A percentile compares a stretch with the other conserved stretches of the same genome.
Conservation (phyloP, 805 yeast genomes). For the Wickerhamiella australiensis region DNA sequence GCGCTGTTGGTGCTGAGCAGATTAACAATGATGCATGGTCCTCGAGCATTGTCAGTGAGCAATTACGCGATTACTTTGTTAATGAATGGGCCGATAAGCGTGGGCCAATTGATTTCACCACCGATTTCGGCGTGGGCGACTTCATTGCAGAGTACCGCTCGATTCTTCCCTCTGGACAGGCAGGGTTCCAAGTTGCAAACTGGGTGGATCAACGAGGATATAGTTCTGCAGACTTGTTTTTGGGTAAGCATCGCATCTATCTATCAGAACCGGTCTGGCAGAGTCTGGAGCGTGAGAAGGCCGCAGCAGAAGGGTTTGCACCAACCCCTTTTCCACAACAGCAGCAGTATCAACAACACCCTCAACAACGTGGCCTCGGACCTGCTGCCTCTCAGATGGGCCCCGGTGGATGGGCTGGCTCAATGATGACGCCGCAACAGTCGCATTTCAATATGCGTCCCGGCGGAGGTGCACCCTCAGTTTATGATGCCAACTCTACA, state of each 20-base stretch:
- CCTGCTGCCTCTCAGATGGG: slow-evolving; percentile 5
- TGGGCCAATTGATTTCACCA: slow-evolving; percentile 29
- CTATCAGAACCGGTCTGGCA: slow-evolving; percentile 31
- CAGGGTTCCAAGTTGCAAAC: slow-evolving; percentile 22
- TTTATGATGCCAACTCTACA: neutral
- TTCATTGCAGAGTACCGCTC: slow-evolving; percentile 28
- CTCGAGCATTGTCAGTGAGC: slow-evolving; percentile 28
- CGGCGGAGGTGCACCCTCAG: neutral
- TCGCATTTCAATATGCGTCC: neutral
- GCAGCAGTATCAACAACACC: slow-evolving; percentile 11
- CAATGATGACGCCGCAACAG: neutral
- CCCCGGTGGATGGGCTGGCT: neutral
- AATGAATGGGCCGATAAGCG: slow-evolving; percentile 32
- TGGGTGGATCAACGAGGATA: slow-evolving; percentile 30
- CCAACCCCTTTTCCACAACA: slow-evolving; percentile 9
- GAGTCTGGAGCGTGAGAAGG: slow-evolving; percentile 26
- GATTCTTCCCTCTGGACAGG: slow-evolving; percentile 23
- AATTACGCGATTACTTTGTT: slow-evolving; percentile 28
- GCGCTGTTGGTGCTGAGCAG: slow-evolving; percentile 22
- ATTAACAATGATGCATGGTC: slow-evolving; percentile 27
- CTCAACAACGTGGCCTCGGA: slow-evolving; percentile 4
- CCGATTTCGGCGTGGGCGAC: slow-evolving; percentile 32
- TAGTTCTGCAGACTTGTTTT: slow-evolving; percentile 27
- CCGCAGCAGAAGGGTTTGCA: slow-evolving; percentile 9
- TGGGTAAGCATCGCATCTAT: slow-evolving; percentile 30